A percentile compares a stretch with the other conserved stretches of the same genome.
phyloP scores from a whole-genome alignment of 768 basidiomycete species.

The Boletus subcaerulescens region DNA sequence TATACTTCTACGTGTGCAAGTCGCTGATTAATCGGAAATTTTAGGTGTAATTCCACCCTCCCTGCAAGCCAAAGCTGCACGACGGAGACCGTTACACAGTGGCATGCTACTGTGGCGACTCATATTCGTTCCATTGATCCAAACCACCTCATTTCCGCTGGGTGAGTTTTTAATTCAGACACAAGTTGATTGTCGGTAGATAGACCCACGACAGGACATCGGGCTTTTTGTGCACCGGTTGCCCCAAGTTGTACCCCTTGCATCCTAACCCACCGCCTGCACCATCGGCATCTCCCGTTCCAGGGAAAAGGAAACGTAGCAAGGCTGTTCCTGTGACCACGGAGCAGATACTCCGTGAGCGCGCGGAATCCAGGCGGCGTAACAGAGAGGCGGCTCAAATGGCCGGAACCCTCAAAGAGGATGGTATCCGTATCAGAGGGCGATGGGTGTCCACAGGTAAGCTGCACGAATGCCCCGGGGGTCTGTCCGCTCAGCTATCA shows the following conservation, averaged over 20 bases:
- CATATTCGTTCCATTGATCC: slow-evolving; percentile 49
- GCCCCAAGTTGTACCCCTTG: slow-evolving; percentile 52
- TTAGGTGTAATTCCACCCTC: slow-evolving; percentile 58
- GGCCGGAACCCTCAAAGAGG: slow-evolving; percentile 30
- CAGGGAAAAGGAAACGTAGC: slow-evolving; percentile 38
- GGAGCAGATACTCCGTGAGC: slow-evolving; percentile 45
- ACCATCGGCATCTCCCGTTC: slow-evolving; percentile 40
- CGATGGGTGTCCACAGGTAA: slow-evolving; percentile 57
- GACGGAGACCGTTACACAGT: slow-evolving; percentile 51
- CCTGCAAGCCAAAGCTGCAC: slow-evolving; percentile 41
- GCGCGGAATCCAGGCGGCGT: slow-evolving; percentile 47
- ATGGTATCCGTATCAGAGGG: slow-evolving; percentile 53
- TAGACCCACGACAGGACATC: slow-evolving; percentile 36
- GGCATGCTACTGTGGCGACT: slow-evolving; percentile 48
- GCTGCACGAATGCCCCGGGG: slow-evolving; percentile 8
- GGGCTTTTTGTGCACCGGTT: slow-evolving; percentile 58
- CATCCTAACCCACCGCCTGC: slow-evolving; percentile 31
- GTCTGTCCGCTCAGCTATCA: background rate
- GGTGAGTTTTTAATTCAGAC: slow-evolving; percentile 38
- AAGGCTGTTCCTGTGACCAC: slow-evolving; percentile 43
- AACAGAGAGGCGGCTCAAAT: slow-evolving; percentile 36
- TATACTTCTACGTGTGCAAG: background rate
- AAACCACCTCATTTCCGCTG: slow-evolving; percentile 63
- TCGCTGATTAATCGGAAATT: slow-evolving; percentile 1
- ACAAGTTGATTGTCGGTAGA: background rate